Base-by-base conservation (phyloP, 2,329 filamentous ascomycete genomes). In the Paracoccidioides brasiliensis region DNA sequence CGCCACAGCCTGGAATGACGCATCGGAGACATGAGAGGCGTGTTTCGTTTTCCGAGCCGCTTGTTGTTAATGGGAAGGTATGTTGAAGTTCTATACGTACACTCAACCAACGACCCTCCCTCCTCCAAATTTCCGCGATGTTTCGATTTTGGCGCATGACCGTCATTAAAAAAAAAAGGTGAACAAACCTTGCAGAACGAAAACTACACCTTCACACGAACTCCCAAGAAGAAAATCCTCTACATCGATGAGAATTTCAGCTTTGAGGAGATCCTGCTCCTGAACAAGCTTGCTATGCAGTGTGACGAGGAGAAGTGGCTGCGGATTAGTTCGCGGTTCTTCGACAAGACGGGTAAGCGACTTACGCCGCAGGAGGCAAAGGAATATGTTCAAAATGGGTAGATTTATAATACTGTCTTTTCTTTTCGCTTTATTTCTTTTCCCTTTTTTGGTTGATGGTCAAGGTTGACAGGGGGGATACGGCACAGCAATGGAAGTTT, bases 301-400 rank as follows among this genome's bases (percentile, higher is more conserved):
- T 76, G 77, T 60, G 64, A 71, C 54, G 63, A 67, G 38, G 63
- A 70, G 59, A 70, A 72, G 44, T 80, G 77, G 77, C 58, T 73
- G 12, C 64, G 72, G 4, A 66, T 80, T 2, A 72, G 74, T 49
- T 72, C 70, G 53, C 65, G 67, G 30, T 79, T 79, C 67, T 72
- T 67, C 54, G 75, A 78, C 54, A 71, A 71, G 64, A 80, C 76
- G 1, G 76, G 76, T 2, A 67, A 74, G 43, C 64, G 67, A 3
- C 60, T 79, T 32, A 67, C 71, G 59, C 68, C 73, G 0, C 69
- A 74, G 3, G 69, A 74, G 54, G 64, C 64, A 14, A 65, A 60
- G 55, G 59, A 61, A 42, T 55, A 58, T 33, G 55, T 63, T 49
- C 48, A 57, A 45, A 61, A 38, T 38, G 44, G 22, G 5, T 50